Base-by-base conservation (phyloP, 2,329 filamentous ascomycete species). In the Sclerotiophoma versabilis region DNA sequence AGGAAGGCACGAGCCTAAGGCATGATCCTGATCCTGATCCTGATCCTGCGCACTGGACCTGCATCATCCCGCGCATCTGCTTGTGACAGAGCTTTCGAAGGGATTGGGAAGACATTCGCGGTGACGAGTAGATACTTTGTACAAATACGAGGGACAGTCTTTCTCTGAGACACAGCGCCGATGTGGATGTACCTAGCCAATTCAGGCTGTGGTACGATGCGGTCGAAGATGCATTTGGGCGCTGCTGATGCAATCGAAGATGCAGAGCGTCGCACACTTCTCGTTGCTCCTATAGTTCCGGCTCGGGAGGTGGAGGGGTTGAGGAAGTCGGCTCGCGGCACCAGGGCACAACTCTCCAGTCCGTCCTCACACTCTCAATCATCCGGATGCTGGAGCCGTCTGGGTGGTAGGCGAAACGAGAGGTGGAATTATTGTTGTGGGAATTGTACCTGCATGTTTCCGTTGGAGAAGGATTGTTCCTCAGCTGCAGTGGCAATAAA, bases 1-100 rank as follows among this genome's bases (percentile, higher is more conserved):
- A 39, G 51, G 51, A 48, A 54, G 51, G 51, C 51, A 54, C 50
- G 51, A 54, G 51, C 51, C 26, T 39, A 22, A 49, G 33, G 38
- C 44, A 44, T 48, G 38, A 38, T 54, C 44, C 43, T 48, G 15
- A 27, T 10, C 20, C 15, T 20, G n/a, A n/a, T n/a, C n/a, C n/a
- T n/a, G n/a, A n/a, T n/a, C n/a, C n/a, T n/a, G n/a, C n/a, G n/a
- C n/a, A n/a, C n/a, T 30, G 44, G 36, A 42, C 43, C 49, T 47
- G 50, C 43, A 44, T 37, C 37, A 30, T n/a, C 37, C 30, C 30
- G n/a, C 32, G 19, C 44, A 22, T 26, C 36, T 44, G 41, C 32
- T 38, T 33, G 39, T 36, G 39, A 37, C 33, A 26, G 15, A 34
- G 39, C 26, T 5, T 36, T 17, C 12, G 5, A 19, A 44, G 33